Evolutionary conservation across 2,329 filamentous ascomycete species (phyloP), one percentile per base, ranked within the genome.

Genomic region (Podosphaera fusca): DNA sequence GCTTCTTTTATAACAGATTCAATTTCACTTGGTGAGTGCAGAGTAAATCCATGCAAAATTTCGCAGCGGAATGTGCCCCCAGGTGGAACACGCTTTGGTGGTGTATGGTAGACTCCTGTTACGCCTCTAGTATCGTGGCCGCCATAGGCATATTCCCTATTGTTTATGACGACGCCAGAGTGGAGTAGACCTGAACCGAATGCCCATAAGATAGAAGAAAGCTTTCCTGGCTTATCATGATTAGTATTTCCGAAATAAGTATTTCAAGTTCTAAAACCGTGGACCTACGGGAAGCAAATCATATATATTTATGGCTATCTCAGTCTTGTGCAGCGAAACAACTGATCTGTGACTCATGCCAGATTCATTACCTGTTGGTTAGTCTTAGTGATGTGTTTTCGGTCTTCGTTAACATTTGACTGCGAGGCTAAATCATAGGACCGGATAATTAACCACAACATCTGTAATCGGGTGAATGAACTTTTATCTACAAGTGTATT

Each of bases 91-190:
- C 79, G 77, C 61, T 74, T 75, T 1, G 87, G 86, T 60, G 75
- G 80, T 14, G 85, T 90, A 80, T 81, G 88, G 71, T 92, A 94
- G 7, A 94, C 86, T 54, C 87, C 87, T 3, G 84, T 90, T 58
- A 82, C 69, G 31, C 78, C 77, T 55, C 72, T 77, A 63, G 77
- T 78, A 65, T 86, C 80, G 67, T 94, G 87, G 1, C 87, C 87
- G 49, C 87, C 87, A 65, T 87, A 94, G 30, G 87, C 87, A 67
- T 92, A 94, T 72, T 94, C 87, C 61, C 75, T 78, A 62, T 82
- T 79, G 67, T 82, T 82, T 69, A 92, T 86, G 46, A 88, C 85
- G 56, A 94, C 83, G 56, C 85, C 87, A 0, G 86, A 86, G 68
- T 94, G 87, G 4, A 92, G 77, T 38, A 94, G 79, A 4, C 82